phyloP scores from a whole-genome alignment of 805 yeast species.

The Myxozyma vanderwaltii region DNA sequence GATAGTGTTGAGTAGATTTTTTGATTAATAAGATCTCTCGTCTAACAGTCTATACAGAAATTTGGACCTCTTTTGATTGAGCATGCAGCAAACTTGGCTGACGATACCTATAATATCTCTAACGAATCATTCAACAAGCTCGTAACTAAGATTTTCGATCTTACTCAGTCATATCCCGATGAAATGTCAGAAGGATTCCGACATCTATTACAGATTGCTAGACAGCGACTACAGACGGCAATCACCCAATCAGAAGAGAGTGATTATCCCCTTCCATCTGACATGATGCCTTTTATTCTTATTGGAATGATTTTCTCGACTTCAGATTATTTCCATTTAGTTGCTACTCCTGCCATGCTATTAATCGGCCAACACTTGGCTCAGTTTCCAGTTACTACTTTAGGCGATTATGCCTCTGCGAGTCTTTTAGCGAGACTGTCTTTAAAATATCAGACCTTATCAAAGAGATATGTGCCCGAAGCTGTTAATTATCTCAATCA shows the following conservation, averaged over 20 bases:
- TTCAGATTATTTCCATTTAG: slow-evolving; percentile 91
- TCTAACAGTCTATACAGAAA: slow-evolving; percentile 11
- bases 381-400: slow-evolving; percentile 48
- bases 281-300: slow-evolving; percentile 66
- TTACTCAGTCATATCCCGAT: slow-evolving; percentile 67
- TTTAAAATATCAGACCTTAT: slow-evolving; percentile 71
- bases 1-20: not conserved
- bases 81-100: slow-evolving; percentile 45
- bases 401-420: slow-evolving; percentile 57
- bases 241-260: not conserved
- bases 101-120: slow-evolving; percentile 17
- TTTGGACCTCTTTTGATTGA: slow-evolving; percentile 38
- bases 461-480: slow-evolving; percentile 86
- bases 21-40: not conserved
- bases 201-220: slow-evolving; percentile 56
- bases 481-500: slow-evolving; percentile 41
- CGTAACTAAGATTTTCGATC: slow-evolving; percentile 49
- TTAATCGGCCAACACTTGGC: slow-evolving; percentile 71
- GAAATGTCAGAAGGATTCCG: slow-evolving; percentile 65
- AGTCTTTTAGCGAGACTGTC: slow-evolving; percentile 65
- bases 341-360: slow-evolving; percentile 80
- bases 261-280: slow-evolving; percentile 42
- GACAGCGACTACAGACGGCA: slow-evolving; percentile 49
- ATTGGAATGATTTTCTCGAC: slow-evolving; percentile 85
- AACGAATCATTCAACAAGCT: slow-evolving; percentile 26